Conservation (phyloP, 805 yeast species). For the Metschnikowia shivogae region DNA sequence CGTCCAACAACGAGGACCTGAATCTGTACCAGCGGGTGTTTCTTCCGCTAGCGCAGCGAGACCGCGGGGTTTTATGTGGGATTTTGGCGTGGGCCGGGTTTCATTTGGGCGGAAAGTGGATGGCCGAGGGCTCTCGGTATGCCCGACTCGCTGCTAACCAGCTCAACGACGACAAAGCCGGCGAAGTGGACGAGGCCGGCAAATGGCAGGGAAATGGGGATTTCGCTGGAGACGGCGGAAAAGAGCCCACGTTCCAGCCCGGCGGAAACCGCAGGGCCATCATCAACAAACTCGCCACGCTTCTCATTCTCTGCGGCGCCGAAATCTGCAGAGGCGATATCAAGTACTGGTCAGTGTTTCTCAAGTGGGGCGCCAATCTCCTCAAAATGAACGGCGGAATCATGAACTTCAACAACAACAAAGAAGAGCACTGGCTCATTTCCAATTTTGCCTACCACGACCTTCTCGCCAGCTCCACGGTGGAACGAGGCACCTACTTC, state of each 20-base stretch:
- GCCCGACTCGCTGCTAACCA: conserved; percentile 45
- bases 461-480: conserved; percentile 57
- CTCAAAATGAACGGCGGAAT: conserved; percentile 63
- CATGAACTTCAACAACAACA: conserved; percentile 45
- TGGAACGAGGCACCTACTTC: conserved; percentile 63
- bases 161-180: conserved; percentile 19
- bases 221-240: background rate
- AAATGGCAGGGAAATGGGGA: too few relatives aligned
- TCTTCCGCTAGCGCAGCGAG: conserved; percentile 51
- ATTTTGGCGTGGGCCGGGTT: conserved; percentile 55
- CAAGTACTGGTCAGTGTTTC: conserved; percentile 63
- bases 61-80: conserved; percentile 48
- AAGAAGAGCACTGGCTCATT: conserved; percentile 66
- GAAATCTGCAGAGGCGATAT: conserved; percentile 84
- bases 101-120: conserved; percentile 45
- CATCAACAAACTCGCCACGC: conserved; percentile 54
- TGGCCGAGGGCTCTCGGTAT: conserved; percentile 45
- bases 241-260: background rate
- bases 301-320: conserved; percentile 69
- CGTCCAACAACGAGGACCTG: conserved; percentile 39
- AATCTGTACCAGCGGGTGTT: conserved; percentile 51
- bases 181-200: too few relatives aligned
- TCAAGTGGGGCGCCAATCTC: conserved; percentile 62
- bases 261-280: conserved; percentile 29
- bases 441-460: conserved; percentile 82